Evolutionary conservation across 257 asterid genomes (phyloP), one percentile per base, ranked within the genome.

Genomic region (Solanum piurae): DNA sequence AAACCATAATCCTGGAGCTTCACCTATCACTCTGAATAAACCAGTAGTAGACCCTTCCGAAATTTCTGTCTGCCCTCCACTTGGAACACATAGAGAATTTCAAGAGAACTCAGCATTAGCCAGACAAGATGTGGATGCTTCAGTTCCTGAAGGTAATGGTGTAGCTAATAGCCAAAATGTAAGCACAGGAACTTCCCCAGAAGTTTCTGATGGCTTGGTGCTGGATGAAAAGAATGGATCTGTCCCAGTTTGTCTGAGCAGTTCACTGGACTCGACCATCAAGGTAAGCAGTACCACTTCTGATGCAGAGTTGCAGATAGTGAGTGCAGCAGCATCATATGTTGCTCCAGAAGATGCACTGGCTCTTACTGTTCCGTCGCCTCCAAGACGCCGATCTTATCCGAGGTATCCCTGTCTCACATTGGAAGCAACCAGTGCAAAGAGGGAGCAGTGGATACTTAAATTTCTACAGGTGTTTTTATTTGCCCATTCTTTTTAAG

Each of bases 381-480:
- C 93, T 88, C 46, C 94, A n/a, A 93, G 89, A 90, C 93, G 93
- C 86, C 93, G 91, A 87, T 90, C 96, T 33, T 49, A 86, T 89
- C 91, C 42, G 36, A 92, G 82, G 87, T 91, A 94, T 92, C 94
- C 95, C 84, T 91, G 95, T 90, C 95, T 92, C 88, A 87, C 92
- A 31, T 55, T 92, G 72, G 88, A 86, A 90, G 95, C 94, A 83
- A 44, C 90, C 89, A 95, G 92, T 85, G 87, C 92, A 83, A 92
- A 66, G 91, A 95, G 98, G 92, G 99, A 97, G 94, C 96, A 95
- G 87, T 92, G 87, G 87, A 96, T 97, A 91, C 95, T 95, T 89
- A 89, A 94, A 88, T 88, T 95, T 92, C 93, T 97, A 94, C 94
- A 95, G 99, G 99, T 97, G 55, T 89, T 92, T 88, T 52, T 83